phyloP scores from a whole-genome alignment of 306 rosid species.

The Trifolium dubium region DNA sequence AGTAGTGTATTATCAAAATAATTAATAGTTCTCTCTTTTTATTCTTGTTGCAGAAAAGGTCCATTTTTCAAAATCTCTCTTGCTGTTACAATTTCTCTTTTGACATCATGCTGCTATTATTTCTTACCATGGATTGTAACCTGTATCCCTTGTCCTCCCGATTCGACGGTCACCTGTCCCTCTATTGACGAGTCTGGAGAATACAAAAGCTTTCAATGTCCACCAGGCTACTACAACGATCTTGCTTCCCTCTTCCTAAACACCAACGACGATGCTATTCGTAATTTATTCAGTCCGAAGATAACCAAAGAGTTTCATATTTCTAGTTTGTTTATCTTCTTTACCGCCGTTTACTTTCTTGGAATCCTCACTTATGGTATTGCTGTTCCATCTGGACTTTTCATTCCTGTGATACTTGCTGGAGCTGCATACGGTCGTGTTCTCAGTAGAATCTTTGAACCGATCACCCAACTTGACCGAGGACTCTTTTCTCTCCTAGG shows the following conservation, averaged over 20 bases:
- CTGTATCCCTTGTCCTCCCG: slow-evolving; percentile 77
- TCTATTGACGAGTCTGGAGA: slow-evolving; percentile 69
- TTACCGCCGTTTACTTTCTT: slow-evolving; percentile 62
- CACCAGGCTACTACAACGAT: slow-evolving; percentile 80
- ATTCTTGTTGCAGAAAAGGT: slow-evolving; percentile 73
- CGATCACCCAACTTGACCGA: slow-evolving; percentile 58
- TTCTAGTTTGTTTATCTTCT: slow-evolving; percentile 68
- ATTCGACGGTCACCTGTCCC: slow-evolving; percentile 56
- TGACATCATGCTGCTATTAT: slow-evolving; percentile 74
- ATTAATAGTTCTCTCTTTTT: slow-evolving; percentile 17
- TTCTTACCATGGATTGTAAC: slow-evolving; percentile 79
- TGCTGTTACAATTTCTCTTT: slow-evolving; percentile 59
- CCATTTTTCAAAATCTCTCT: slow-evolving; percentile 62
- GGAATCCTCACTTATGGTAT: slow-evolving; percentile 91
- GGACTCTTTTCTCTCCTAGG: slow-evolving; percentile 90
- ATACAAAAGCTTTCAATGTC: slow-evolving; percentile 81
- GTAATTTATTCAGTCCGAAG: slow-evolving; percentile 73
- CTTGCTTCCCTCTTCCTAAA: slow-evolving; percentile 90
- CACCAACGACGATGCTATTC: slow-evolving; percentile 94
- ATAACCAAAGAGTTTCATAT: slow-evolving; percentile 64
- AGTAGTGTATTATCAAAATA: slow-evolving; percentile 11
- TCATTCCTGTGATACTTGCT: slow-evolving; percentile 94
- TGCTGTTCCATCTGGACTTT: slow-evolving; percentile 92
- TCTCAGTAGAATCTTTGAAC: slow-evolving; percentile 65
- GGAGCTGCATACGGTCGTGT: slow-evolving; percentile 93